A percentile compares a stretch with the other conserved stretches of the same genome.
Evolutionary conservation across 2,329 filamentous ascomycete genomes (phyloP).

Genomic region (Dryadomyces quercivorus): DNA sequence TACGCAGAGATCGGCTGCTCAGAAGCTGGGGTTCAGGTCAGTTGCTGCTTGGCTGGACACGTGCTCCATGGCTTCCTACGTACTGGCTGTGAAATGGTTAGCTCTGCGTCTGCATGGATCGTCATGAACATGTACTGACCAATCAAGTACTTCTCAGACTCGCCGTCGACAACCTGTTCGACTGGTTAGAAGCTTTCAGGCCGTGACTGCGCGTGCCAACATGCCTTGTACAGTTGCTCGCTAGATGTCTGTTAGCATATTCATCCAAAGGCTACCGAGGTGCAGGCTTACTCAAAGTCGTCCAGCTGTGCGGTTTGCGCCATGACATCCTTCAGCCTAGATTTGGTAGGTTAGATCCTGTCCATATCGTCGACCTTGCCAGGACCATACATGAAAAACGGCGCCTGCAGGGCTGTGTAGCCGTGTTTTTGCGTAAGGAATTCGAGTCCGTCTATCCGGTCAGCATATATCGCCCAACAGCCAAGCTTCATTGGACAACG

Average conservation of each 20-base stretch:
- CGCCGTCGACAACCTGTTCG: constrained; percentile 58
- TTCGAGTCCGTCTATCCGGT: constrained; percentile 54
- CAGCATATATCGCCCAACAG: background rate
- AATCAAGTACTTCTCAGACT: constrained; percentile 70
- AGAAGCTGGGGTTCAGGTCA: constrained; percentile 29
- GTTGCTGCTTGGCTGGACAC: too few relatives aligned
- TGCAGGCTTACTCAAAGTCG: constrained; percentile 58
- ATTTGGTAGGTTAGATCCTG: too few relatives aligned
- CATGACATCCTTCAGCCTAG: constrained; percentile 72
- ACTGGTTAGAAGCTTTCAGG: background rate
- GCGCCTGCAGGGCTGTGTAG: constrained; percentile 73
- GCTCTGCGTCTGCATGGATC: background rate
- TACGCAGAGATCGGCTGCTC: constrained; percentile 92
- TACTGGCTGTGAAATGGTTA: constrained; percentile 9
- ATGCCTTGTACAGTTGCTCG: constrained; percentile 82
- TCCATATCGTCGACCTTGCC: too few relatives aligned
- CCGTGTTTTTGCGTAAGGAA: constrained; percentile 66
- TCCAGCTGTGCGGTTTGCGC: constrained; percentile 95
- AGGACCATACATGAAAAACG: constrained; percentile 65
- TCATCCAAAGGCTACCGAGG: background rate
- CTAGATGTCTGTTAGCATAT: constrained; percentile 1
- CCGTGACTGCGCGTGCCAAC: background rate
- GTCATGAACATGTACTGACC: constrained; percentile 40
- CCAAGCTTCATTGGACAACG: background rate
- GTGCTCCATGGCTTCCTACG: background rate